Base-by-base conservation (phyloP, 257 asterid species). In the Solanum ossicruentum region DNA sequence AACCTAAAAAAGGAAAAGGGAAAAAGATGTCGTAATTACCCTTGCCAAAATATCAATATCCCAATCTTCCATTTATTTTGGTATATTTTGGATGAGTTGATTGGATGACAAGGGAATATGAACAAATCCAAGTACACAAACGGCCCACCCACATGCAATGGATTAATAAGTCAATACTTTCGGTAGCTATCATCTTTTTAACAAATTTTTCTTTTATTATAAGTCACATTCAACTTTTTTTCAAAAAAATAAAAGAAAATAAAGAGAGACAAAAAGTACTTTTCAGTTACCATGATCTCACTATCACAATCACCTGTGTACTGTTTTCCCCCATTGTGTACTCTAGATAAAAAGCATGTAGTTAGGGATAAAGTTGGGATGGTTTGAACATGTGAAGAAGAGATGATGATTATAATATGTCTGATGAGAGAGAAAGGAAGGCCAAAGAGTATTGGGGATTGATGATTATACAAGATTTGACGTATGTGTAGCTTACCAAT, bases 61-160 rank as follows among this genome's bases (percentile, higher is more conserved):
- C 6, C 18, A 18, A n/a, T 28, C 26, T 36, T 1, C 5, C 5
- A 78, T 26, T 78, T 26, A 1, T 67, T 78, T 26, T 52, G 82
- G 39, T 45, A 23, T 4, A 18, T 15, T 10, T 15, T 65, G 2
- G 60, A 83, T 79, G 77, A 10, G 36, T 45, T 21, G 47, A 69
- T 23, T 49, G 60, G n/a, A 75, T 67, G 87, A 88, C 78, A 85
- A 88, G 87, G 75, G 80, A 54, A 87, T 89, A 83, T 88, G 84
- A 72, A 84, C 20, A 71, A 26, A 70, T 85, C 41, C 81, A 75
- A 58, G 80, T 81, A 18, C 8, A 73, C 63, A 71, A 65, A 65
- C 88, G 88, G 23, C 92, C 92, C 90, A 89, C 93, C 63, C 92
- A 91, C 93, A 91, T 91, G 93, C 86, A 60, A 61, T 4, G 67